Base-by-base conservation (phyloP, 176 grass and related monocot species). In the Aegilops bicornis region DNA sequence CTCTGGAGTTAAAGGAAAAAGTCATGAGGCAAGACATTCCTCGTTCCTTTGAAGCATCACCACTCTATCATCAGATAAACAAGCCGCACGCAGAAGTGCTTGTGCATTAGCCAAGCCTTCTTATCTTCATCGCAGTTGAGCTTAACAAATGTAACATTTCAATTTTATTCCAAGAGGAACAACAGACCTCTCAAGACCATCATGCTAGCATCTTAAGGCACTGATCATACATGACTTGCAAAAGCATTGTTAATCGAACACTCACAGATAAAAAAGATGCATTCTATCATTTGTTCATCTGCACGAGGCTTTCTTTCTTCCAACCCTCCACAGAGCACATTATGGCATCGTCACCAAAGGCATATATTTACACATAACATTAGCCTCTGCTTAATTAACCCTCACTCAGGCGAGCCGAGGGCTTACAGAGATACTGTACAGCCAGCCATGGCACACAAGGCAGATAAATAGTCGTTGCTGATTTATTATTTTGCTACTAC, bases 281-380 rank as follows among this genome's bases (percentile, higher is more conserved):
- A 79, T 79, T 72, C 74, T 64, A 82, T 70, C 52, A 85, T 52
- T 52, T 19, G 89, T 78, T 78, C 64, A 35, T 72, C 86, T 85
- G 86, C 86, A 64, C 11, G 56, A 33, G 62, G 16, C 36, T 5
- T 8, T 50, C 1, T 56, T 85, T 27, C 2, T 64, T 85, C 20
- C 59, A 63, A 60, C 64, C 86, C 83, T 89, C 42, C 40, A 70
- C 86, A 71, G 69, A 78, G 64, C 31, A 91, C 22, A 56, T 23
- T 52, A 23, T 65, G 12, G 6, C 73, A 66, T 19, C 74, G 72
- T 56, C 65, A 84, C 39, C 81, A 54, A 84, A 43, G 78, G 54
- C 52, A 54, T 54, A 91, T 91, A 91, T 88, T 82, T 82, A 91
- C 90, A 91, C n/a, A 88, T 86, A 80, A 58, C 81, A 85, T 78